These are phyloP conservation scores for Triticum aestivum DNA, from an alignment of 176 grass and related monocot species.

Conservation along the genomic window IWGSC_CS_RefSeq_v2.1 NC_057801.1:727877548-727878047, in stretches of 20 bases:
- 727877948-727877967: neutral
- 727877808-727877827: neutral
- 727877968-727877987: neutral
- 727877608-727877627: neutral
- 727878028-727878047: neutral
- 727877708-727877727: too few relatives aligned
- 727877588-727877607: neutral
- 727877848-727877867: too few relatives aligned
- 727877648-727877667: neutral
- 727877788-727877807: neutral
- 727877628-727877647: neutral
- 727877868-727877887: neutral
- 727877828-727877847: too few relatives aligned
- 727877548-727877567: neutral
- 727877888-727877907: neutral
- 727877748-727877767: neutral
- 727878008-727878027: neutral
- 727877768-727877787: neutral
- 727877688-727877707: neutral
- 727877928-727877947: neutral
- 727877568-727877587: neutral
- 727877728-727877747: neutral
- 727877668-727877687: neutral
- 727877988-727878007: constrained; percentile 13
- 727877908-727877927: neutral